Evolutionary conservation across 1,284 basidiomycete genomes (phyloP), one percentile per base, ranked within the genome.

Genomic region (Phellinidium pouzarii): DNA sequence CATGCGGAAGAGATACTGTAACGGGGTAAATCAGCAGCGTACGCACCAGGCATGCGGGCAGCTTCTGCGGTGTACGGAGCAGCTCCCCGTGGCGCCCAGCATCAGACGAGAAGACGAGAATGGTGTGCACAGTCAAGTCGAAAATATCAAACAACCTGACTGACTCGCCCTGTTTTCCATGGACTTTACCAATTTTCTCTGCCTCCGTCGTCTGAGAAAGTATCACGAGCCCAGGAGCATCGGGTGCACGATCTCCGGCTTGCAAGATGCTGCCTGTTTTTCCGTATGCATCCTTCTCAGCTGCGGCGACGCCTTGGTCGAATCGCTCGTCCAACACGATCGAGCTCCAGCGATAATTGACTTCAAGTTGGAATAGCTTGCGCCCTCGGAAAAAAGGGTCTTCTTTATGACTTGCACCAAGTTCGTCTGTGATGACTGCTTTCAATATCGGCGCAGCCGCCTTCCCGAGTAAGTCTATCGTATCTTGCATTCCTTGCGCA

Each of bases 261-360:
- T 42, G 42, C 17, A 46, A 6, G 4, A 36, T 48, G n/a, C 46
- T 25, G n/a, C 48, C 48, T 22, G 12, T 40, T 23, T 11, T 27
- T 2, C 48, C 53, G 42, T 54, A 54, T 12, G 48, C 48, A 14
- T 40, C 14, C 31, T 14, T 34, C 14, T 34, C 25, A n/a, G n/a
- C 4, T 4, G 4, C 19, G 1, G 22, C 8, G 1, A n/a, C 44
- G 20, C 12, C 38, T 4, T 25, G 12, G 8, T 19, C 2, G 44
- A 48, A 48, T 4, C 48, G 43, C 31, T 58, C 52, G 19, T 60
- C 57, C 20, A 49, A 6, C 5, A 61, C 55, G 34, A 62, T 53
- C 6, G 55, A 40, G 50, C 60, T 62, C 52, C 57, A 56, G 37
- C 59, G 47, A 34, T 57, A 61, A 45, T 61, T 52, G 3, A 62